Evolutionary conservation across 495 filamentous ascomycete species (phyloP).

Genomic region (Penicillium tannophilum): DNA sequence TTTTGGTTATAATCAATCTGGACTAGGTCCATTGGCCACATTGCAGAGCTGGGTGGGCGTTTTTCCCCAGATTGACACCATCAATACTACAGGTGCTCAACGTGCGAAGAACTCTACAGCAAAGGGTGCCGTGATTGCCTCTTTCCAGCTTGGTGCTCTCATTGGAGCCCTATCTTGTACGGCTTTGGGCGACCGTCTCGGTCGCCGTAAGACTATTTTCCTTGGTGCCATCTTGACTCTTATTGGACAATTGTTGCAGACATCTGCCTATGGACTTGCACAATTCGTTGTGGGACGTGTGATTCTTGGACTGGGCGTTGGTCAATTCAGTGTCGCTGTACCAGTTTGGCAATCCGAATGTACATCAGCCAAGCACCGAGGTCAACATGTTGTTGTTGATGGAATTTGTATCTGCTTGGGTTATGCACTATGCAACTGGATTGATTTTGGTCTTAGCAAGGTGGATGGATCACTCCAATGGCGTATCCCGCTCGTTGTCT

Average conservation of each 20-base stretch:
- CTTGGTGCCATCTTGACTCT: constrained; percentile 50
- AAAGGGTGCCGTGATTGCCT: constrained; percentile 44
- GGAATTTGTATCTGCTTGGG: constrained; percentile 59
- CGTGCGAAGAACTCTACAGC: constrained; percentile 33
- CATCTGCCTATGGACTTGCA: constrained; percentile 40
- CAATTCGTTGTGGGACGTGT: constrained; percentile 47
- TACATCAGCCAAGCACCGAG: constrained; percentile 38
- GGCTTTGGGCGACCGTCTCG: constrained; percentile 48
- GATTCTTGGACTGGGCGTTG: constrained; percentile 60
- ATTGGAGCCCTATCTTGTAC: constrained; percentile 43
- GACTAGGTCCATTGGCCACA: constrained; percentile 29
- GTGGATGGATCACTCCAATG: constrained; percentile 45
- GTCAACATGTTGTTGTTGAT: constrained; percentile 48
- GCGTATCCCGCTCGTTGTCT: constrained; percentile 50
- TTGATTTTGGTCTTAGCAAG: constrained; percentile 57
- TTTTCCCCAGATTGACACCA: constrained; percentile 39
- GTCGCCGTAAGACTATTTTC: constrained; percentile 57
- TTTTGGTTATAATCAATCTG: constrained; percentile 41
- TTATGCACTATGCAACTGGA: constrained; percentile 65
- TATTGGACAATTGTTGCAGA: constrained; percentile 53
- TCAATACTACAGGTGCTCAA: constrained; percentile 30
- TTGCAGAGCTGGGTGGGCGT: constrained; percentile 30
- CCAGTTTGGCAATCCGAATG: constrained; percentile 55
- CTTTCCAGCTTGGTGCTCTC: constrained; percentile 47
- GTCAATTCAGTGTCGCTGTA: constrained; percentile 58